phyloP scores from a whole-genome alignment of 257 asterid genomes.

The Jacaranda mimosifolia region DNA sequence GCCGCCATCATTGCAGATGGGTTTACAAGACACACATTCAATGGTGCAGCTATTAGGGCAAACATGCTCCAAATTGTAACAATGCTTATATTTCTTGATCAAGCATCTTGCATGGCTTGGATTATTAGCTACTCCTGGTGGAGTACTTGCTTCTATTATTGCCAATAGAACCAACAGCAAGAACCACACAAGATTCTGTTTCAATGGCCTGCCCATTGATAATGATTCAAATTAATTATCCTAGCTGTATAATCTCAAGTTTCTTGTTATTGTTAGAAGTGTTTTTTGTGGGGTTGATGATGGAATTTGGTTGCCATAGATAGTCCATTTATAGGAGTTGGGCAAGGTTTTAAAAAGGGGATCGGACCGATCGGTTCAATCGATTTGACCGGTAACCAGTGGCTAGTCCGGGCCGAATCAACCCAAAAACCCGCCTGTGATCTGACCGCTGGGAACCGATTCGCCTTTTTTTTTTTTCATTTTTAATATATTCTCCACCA shows the following conservation, averaged over 20 bases:
- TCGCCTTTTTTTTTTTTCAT: too few species aligned
- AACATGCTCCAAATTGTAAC: constrained; percentile 63
- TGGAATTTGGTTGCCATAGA: too few species aligned
- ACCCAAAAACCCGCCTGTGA: too few species aligned
- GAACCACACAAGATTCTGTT: constrained; percentile 10
- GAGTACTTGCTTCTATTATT: constrained; percentile 44
- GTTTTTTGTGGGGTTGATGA: background rate
- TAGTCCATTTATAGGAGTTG: constrained; percentile 32
- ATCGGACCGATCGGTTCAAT: too few species aligned
- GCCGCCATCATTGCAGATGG: constrained; percentile 35
- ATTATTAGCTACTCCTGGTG: constrained; percentile 53
- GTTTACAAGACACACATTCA: constrained; percentile 55
- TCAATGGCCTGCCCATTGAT: constrained; percentile 36
- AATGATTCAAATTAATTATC: background rate
- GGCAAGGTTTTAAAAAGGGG: too few species aligned
- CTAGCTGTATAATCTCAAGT: background rate
- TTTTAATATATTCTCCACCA: too few species aligned
- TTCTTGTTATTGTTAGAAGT: background rate
- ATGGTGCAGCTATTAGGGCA: constrained; percentile 59
- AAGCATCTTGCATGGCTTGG: constrained; percentile 58
- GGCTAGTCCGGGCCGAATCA: too few species aligned
- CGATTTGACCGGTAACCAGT: too few species aligned
- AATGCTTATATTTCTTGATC: constrained; percentile 46
- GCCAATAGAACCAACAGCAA: constrained; percentile 31
- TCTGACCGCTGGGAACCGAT: too few species aligned